Percentiles rank a stretch among this genome's conserved stretches.
These are phyloP conservation scores for Cyclostephanos invisitatus DNA, from an alignment of 108 stramenopile genomes.

Conservation along the genomic window DNA sequence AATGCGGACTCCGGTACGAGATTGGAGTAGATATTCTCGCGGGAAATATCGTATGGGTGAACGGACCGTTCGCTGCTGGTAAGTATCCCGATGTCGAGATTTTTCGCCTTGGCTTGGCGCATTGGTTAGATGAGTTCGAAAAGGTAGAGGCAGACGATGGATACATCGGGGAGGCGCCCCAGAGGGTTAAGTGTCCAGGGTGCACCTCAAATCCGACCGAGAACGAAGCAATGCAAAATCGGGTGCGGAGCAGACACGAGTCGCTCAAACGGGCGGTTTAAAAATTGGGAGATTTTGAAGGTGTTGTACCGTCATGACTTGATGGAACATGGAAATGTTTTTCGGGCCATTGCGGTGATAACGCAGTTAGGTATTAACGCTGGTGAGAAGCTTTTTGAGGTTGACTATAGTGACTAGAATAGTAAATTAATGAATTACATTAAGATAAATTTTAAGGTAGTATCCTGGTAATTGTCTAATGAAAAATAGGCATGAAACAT, in stretches of 20 bases:
- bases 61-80: slow-evolving; percentile 12
- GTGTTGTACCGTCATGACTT: slow-evolving; percentile 14
- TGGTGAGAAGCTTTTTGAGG: not conserved
- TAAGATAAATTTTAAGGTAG: too few relatives aligned
- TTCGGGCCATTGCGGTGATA: slow-evolving; percentile 20
- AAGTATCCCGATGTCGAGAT: slow-evolving; percentile 25
- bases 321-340: slow-evolving; percentile 3
- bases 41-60: too few relatives aligned
- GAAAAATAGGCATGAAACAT: too few relatives aligned
- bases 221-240: slow-evolving; percentile 6
- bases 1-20: too few relatives aligned
- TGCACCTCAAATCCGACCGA: not conserved
- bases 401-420: not conserved
- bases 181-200: slow-evolving; percentile 13
- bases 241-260: slow-evolving; percentile 28
- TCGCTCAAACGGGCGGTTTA: not conserved
- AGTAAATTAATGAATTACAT: too few relatives aligned
- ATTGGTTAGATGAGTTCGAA: not conserved
- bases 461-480: too few relatives aligned
- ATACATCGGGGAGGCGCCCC: slow-evolving; percentile 25
- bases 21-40: too few relatives aligned
- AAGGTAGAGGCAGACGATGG: slow-evolving; percentile 34
- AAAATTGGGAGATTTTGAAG: slow-evolving; percentile 14
- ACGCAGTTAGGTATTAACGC: slow-evolving; percentile 14
- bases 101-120: not conserved